Base-by-base conservation (phyloP, 345 rosid genomes). In the Gossypium bickii region DNA sequence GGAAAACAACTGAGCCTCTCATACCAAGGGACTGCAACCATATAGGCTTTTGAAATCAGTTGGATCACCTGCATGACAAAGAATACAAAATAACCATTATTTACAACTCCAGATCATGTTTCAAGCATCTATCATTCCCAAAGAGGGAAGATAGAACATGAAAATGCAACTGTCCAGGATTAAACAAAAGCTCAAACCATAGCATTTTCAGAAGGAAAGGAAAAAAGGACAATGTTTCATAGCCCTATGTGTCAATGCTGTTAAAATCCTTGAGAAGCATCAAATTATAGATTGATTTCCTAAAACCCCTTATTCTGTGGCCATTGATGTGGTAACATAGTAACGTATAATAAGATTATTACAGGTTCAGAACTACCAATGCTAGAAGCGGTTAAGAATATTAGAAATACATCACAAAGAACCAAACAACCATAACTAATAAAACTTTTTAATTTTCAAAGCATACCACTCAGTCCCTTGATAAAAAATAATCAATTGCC, bases 11-110 rank as follows among this genome's bases (percentile, higher is more conserved):
- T 61, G 9, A 58, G 58, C 67, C 55, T 66, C 67, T n/a, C 67
- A 74, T 29, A 16, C 34, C 59, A 41, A 16, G 43, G 3, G 43
- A 57, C 24, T 74, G 47, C 58, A 63, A 2, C 45, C 57, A 2
- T 38, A 15, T 7, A 2, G 24, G 43, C 45, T 44, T 43, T 17
- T 9, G 11, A 9, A 59, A 59, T 44, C 41, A 57, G 67, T 45
- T 22, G 57, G 57, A 74, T 74, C 72, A 74, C 65, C 77, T 74
- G 64, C 55, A 66, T 52, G 6, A 11, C 60, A 52, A 70, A 70
- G 9, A 27, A 29, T 27, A 29, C 24, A 51, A 43, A 48, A 34
- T 7, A 57, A 18, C 41, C 41, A 22, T 18, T 7, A 56, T 12
- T 71, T 38, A 29, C 65, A 41, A 18, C 11, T n/a, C 1, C 10